Base-by-base conservation (phyloP, 1,284 basidiomycete species). In the Termitomyces sp. region DNA sequence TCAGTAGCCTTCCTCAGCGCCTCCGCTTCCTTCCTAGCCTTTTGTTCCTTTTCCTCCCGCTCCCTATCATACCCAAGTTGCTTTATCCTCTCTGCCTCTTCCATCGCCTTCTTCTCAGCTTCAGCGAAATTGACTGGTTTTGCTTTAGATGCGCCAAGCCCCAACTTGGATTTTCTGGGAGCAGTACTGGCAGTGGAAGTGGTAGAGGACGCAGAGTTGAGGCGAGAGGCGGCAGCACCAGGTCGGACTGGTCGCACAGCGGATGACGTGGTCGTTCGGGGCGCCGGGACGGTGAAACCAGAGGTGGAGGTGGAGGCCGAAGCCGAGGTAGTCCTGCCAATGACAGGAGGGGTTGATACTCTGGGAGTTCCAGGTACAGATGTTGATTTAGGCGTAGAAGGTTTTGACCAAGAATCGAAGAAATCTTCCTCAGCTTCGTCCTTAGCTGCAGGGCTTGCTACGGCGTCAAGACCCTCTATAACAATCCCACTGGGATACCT, bases 351-450 rank as follows among this genome's bases (percentile, higher is more conserved):
- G 8, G 81, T 77, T 8, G 76, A 65, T 17, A 72, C 67, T 28
- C 73, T 65, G 1, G 81, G 75, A 8, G 81, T 79, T 19, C 80
- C 71, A 5, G 83, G 68, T 1, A 78, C 65, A 9, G 81, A 72
- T 2, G 80, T 61, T 3, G 53, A 31, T 59, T 82, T 86, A 5
- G 81, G 79, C 1, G 79, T 75, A 10, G 80, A 71, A 1, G 91
- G 87, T 67, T 95, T 94, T 62, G 96, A 94, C 94, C 95, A 98
- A 33, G 91, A 89, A 52, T 92, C 87, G 74, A 98, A 98, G 71
- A 98, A 99, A 70, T 98, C 95, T 50, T 93, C 92, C 13, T 90
- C 90, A 2, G 66, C 64, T 52, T 80, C 84, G 9, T 73, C 76
- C 42, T 78, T 78, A 5, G 72, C 68, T 0, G 74, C 66, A 19